Evolutionary conservation across 148 eudicot species (phyloP).

Genomic region (Rhododendron simsii): DNA sequence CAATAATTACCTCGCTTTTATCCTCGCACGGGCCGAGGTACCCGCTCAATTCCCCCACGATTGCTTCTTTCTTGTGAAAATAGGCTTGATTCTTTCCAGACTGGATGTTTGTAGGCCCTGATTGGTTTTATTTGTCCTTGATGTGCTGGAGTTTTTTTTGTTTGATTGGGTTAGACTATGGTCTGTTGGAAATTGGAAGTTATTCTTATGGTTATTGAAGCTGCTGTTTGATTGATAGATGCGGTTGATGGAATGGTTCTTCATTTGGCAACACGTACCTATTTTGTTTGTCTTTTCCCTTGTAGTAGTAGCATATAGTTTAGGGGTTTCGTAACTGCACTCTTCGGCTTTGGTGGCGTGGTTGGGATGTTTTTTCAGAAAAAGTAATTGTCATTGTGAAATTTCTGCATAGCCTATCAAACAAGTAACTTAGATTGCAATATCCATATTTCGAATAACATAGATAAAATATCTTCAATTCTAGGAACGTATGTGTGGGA

Average conservation of each 20-base stretch:
- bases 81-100: not conserved
- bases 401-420: not conserved
- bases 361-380: not conserved
- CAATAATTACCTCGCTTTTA: slow-evolving; percentile 86
- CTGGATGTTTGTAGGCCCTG: not conserved
- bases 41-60: not conserved
- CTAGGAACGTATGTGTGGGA: not conserved
- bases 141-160: not conserved
- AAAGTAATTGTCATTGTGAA: not conserved
- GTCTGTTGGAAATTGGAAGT: not conserved
- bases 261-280: not conserved
- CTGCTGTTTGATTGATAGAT: not conserved
- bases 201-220: not conserved
- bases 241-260: not conserved
- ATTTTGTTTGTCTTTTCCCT: not conserved
- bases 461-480: not conserved
- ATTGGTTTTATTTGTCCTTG: not conserved
- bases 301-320: not conserved
- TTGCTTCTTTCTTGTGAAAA: slow-evolving; percentile 8
- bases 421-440: not conserved
- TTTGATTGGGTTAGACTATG: slow-evolving; percentile 1
- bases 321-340: not conserved
- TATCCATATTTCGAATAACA: not conserved
- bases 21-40: slow-evolving; percentile 83
- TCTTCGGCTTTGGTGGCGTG: not conserved